Evolutionary conservation across 345 rosid genomes (phyloP), one percentile per base, ranked within the genome.

Genomic region (Aegle marmelos): DNA sequence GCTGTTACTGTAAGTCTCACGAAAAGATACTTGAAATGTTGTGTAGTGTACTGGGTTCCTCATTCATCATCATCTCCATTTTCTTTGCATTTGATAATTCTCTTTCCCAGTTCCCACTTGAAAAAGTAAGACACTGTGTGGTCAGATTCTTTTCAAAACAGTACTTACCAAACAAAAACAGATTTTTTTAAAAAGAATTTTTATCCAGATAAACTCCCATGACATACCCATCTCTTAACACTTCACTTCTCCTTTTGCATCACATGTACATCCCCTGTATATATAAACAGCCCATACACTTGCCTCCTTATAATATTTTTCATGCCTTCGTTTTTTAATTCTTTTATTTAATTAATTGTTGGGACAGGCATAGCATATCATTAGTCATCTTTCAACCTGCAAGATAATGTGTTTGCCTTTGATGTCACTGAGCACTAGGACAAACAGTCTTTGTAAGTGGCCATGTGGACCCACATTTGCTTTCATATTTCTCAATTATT

Each of bases 81-180:
- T 59, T 30, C 33, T 64, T 27, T 31, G 24, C 22, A 25, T 7
- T 14, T 25, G 25, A 57, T 39, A 19, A 28, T 28, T 53, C 61
- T 53, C 61, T 70, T 70, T 70, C 61, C 57, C 59, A 75, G 73
- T 80, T 76, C 61, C 57, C 72, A 75, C 83, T 76, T 76, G 24
- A 70, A 54, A 39, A 50, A 63, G 76, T 36, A 37, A 61, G 19
- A 57, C 9, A 54, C 62, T 76, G 48, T 73, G 83, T 72, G 83
- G 75, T 77, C 75, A 73, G 58, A 77, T 77, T 81, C 84, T 77
- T 67, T 73, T 36, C 78, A 68, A 59, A 59, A 53, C 78, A 76
- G 64, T 13, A 48, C 34, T 64, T 14, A 65, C 71, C 53, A 54
- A 75, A 30, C 63, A 45, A 45, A 2, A 45, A 45, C 50, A 11